phyloP scores from a whole-genome alignment of 2,329 filamentous ascomycete species.

The Diaporthe sp. region DNA sequence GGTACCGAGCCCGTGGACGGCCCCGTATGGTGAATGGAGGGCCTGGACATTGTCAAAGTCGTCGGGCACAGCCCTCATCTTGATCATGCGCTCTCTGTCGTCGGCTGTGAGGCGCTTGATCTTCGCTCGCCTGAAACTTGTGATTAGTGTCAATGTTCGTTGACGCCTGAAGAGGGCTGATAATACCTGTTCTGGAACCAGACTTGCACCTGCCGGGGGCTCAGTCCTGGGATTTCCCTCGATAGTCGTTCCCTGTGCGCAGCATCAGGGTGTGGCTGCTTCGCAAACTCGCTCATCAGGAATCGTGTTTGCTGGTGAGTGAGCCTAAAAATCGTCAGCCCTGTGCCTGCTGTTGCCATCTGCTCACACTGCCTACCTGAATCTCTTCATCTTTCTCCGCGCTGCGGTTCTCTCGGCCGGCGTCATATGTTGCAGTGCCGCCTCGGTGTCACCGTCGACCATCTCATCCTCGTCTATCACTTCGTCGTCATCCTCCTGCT shows the following conservation, averaged over 20 bases:
- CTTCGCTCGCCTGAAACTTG: conserved; percentile 68
- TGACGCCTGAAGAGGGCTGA: neutral
- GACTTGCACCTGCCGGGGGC: conserved; percentile 92
- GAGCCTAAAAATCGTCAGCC: conserved; percentile 68
- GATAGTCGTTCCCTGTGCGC: conserved; percentile 89
- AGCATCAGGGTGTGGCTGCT: conserved; percentile 93
- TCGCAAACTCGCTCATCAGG: conserved; percentile 95
- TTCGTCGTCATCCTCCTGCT: conserved; percentile 63
- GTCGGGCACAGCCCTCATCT: conserved; percentile 77
- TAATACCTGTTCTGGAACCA: conserved; percentile 97
- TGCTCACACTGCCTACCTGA: conserved; percentile 65
- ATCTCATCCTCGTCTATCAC: conserved; percentile 68
- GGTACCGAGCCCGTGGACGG: conserved; percentile 63
- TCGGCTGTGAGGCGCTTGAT: conserved; percentile 78
- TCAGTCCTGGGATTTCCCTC: conserved; percentile 89
- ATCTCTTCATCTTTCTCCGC: conserved; percentile 80
- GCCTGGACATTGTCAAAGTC: conserved; percentile 78
- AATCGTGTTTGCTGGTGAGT: conserved; percentile 98
- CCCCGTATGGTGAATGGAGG: conserved; percentile 74
- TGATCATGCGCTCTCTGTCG: conserved; percentile 77
- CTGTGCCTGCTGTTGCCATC: conserved; percentile 18
- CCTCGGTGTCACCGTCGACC: conserved; percentile 59
- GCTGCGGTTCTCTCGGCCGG: conserved; percentile 67
- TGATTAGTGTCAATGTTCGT: conserved; percentile 34
- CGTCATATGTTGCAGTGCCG: conserved; percentile 57